Base-by-base conservation (phyloP, 2,329 filamentous ascomycete genomes). In the Scedosporium boydii region DNA sequence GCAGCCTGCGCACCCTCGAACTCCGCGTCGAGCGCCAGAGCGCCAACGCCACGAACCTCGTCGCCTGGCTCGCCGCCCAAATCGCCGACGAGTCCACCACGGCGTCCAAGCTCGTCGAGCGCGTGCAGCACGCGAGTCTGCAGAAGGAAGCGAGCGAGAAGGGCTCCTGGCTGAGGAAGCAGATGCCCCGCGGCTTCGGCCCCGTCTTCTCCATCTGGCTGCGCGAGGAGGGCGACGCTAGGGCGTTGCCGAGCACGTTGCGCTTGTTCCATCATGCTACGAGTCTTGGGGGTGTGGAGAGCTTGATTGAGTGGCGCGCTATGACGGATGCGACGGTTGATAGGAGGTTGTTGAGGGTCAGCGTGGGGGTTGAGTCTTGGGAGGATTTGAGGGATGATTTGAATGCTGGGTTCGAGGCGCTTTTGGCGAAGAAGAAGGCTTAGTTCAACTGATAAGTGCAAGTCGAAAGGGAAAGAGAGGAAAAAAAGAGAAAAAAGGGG, bases 211-310 rank as follows among this genome's bases (percentile, higher is more conserved):
- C 88, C 3, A 80, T 98, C 26, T 80, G 81, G 63, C 81, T 90
- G 77, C 83, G 83, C 69, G 77, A 81, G 2, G 78, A 82, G 64
- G 76, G 78, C 1, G 71, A 82, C 60, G 93, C 95, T 3, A 83
- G 81, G 66, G 74, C 78, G 34, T 75, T 99, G 66, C 95, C 95
- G 3, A 89, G 87, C 70, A 89, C 90, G 73, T 76, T 98, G 72
- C 72, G 80, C 2, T 81, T 96, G 55, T 98, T 98, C 78, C 91
- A 96, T 69, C 95, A 99, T 75, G 95, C 95, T 5, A 99, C 95
- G 2, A 96, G 90, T 73, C 76, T 98, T 29, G 95, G 95, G 2
- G 93, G 95, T 4, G 91, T 98, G 9, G 95, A 98, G 82, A 95
- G 91, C 70, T 76, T 98, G 78, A 93, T 99, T 68, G 95, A 99